Evolutionary conservation across 306 rosid species (phyloP).

Genomic region (Prunus davidiana): DNA sequence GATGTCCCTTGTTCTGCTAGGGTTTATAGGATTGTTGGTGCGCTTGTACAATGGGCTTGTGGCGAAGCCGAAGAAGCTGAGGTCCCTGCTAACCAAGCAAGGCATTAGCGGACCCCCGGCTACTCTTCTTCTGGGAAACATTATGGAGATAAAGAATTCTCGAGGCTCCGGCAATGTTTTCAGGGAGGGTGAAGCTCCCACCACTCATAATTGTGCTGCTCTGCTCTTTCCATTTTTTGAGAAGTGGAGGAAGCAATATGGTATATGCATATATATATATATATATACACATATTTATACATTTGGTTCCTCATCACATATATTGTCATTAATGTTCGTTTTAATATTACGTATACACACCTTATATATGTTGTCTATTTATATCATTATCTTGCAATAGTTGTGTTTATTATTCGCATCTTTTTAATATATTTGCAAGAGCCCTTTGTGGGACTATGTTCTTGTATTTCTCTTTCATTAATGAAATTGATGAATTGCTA

Average conservation of each 20-base stretch:
- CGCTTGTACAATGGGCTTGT: constrained; percentile 18
- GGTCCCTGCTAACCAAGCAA: constrained; percentile 36
- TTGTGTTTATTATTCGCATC: too few species aligned
- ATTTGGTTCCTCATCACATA: too few species aligned
- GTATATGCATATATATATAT: constrained; percentile 8
- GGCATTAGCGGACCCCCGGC: constrained; percentile 48
- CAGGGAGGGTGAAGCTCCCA: not conserved
- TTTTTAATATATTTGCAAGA: too few species aligned
- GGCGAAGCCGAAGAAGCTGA: constrained; percentile 32
- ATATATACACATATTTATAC: too few species aligned
- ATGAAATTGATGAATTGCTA: too few species aligned
- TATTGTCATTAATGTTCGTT: too few species aligned
- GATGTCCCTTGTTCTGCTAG: not conserved
- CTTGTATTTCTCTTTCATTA: too few species aligned
- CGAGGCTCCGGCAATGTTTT: not conserved
- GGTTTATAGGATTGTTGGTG: constrained; percentile 5
- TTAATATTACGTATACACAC: too few species aligned
- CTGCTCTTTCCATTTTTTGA: constrained; percentile 34
- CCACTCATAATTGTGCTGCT: constrained; percentile 4
- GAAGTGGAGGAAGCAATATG: constrained; percentile 36
- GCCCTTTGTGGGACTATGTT: too few species aligned
- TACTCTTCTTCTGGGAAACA: constrained; percentile 40
- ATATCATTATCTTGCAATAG: too few species aligned
- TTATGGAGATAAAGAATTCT: constrained; percentile 28
- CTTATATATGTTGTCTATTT: too few species aligned